Percentiles rank a stretch among this genome's conserved stretches.
Conservation (phyloP, 192 early-diverging fungal genomes). For the Geranomyces michiganensis region DNA sequence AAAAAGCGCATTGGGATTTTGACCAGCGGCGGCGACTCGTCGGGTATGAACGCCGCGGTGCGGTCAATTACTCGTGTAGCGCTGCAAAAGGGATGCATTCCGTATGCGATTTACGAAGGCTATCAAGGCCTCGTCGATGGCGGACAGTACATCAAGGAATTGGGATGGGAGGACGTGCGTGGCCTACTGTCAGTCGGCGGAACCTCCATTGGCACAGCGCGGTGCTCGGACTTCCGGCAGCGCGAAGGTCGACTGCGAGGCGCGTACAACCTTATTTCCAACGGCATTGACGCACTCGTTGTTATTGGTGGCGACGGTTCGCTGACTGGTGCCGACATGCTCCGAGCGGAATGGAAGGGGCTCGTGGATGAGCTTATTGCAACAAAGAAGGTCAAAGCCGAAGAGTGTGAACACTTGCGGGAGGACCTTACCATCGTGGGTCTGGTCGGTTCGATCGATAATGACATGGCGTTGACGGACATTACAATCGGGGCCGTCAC, state of each 20-base stretch:
- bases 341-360: constrained; percentile 89
- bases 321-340: constrained; percentile 90
- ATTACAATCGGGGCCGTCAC: constrained; percentile 96
- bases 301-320: constrained; percentile 97
- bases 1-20: constrained; percentile 88
- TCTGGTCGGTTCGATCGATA: constrained; percentile 96
- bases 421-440: constrained; percentile 90
- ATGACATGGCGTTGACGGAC: constrained; percentile 80
- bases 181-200: constrained; percentile 86
- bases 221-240: constrained; percentile 83
- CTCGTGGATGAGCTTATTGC: constrained; percentile 76
- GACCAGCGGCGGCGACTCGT: constrained; percentile 93
- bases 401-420: constrained; percentile 61
- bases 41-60: constrained; percentile 98
- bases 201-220: constrained; percentile 92
- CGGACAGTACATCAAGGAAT: constrained; percentile 78
- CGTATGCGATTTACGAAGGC: constrained; percentile 92
- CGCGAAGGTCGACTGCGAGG: constrained; percentile 81
- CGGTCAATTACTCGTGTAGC: constrained; percentile 87
- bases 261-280: constrained; percentile 81
- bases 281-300: constrained; percentile 93
- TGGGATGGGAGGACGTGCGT: constrained; percentile 90
- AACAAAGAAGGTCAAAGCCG: constrained; percentile 52
- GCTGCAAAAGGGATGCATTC: constrained; percentile 77
- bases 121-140: constrained; percentile 97